Percentiles rank a stretch among this genome's conserved stretches.
phyloP scores from a whole-genome alignment of 2,329 filamentous ascomycete species.

The Pseudogymnoascus sp. region DNA sequence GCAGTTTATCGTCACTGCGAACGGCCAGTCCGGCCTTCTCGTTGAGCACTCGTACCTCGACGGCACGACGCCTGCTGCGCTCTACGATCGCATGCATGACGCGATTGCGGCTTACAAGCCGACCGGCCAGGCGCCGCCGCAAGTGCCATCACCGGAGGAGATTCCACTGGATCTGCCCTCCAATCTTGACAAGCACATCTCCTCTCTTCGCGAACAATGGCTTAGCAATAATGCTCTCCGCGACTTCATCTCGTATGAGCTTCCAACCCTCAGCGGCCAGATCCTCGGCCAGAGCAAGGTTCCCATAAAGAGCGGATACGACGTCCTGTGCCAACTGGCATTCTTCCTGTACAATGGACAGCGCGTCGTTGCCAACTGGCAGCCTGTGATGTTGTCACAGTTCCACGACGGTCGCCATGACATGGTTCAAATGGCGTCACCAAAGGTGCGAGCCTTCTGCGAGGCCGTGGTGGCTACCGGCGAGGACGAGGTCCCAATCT shows the following conservation, averaged over 20 bases:
- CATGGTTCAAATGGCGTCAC: conserved; percentile 17
- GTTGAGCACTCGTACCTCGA: conserved; percentile 22
- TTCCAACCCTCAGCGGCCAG: conserved; percentile 12
- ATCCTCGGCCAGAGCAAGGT: conserved; percentile 8
- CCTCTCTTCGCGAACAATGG: conserved; percentile 13
- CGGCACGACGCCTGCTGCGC: conserved; percentile 13
- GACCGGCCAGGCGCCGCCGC: background rate
- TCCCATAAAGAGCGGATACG: conserved; percentile 16
- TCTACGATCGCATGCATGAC: conserved; percentile 14
- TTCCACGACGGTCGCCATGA: conserved; percentile 20
- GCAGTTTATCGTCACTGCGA: conserved; percentile 20
- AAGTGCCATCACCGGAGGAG: background rate
- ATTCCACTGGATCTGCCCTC: conserved; percentile 8
- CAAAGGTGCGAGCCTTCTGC: conserved; percentile 16
- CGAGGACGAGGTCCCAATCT: conserved; percentile 14
- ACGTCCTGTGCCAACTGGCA: conserved; percentile 19
- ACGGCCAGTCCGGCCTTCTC: conserved; percentile 19
- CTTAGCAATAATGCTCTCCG: conserved; percentile 3
- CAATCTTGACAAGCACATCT: conserved; percentile 15
- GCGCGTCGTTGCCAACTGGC: conserved; percentile 15
- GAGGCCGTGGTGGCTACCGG: conserved; percentile 5
- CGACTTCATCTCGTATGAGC: conserved; percentile 12
- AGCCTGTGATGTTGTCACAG: conserved; percentile 18
- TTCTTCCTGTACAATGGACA: conserved; percentile 18
- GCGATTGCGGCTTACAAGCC: conserved; percentile 12